Base-by-base conservation (phyloP, 2,329 filamentous ascomycete genomes). In the Paraphaeosphaeria minitans region DNA sequence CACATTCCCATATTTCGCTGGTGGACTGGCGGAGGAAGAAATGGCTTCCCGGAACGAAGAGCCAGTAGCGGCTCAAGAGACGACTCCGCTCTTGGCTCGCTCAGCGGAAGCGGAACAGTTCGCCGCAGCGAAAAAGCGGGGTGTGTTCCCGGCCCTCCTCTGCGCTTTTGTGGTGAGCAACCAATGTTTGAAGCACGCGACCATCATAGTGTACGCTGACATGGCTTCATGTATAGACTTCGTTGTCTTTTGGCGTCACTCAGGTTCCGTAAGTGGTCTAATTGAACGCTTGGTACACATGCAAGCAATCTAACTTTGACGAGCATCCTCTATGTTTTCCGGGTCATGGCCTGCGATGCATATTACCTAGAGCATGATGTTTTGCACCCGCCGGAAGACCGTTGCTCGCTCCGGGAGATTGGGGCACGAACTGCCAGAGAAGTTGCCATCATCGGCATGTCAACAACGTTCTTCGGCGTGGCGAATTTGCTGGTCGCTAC, bases 311-410 rank as follows among this genome's bases (percentile, higher is more conserved):
- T 41, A 39, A 50, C 27, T 16, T n/a, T 24, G 22, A 41, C 22
- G 33, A 59, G 60, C 43, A 71, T 84, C 6, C 73, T 89, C 47
- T 89, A 89, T 72, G 86, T 88, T 24, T 90, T 91, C 66, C 86
- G 87, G 57, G 71, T 89, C 1, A 91, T 91, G 88, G 87, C 86
- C 51, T 92, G 89, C 74, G 86, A 91, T 55, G 82, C 84, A 53
- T 92, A 87, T 71, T 92, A 91, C 74, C 77, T 81, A 37, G 78
- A 78, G 2, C 84, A 90, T 66, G 80, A 83, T 13, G 80, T 82
- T 0, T 59, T 33, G 55, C 65, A 76, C 10, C 81, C 80, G 1
- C 66, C 73, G 4, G 79, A 79, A 4, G 84, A 87, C 59, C 80
- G 84, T 16, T 92, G 89, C 68, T 81, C 80, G 48, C 80, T 82